Percentiles rank a stretch among this genome's conserved stretches.
Evolutionary conservation across 176 grass and related monocot species (phyloP).

Genomic region (Carex kokanica): DNA sequence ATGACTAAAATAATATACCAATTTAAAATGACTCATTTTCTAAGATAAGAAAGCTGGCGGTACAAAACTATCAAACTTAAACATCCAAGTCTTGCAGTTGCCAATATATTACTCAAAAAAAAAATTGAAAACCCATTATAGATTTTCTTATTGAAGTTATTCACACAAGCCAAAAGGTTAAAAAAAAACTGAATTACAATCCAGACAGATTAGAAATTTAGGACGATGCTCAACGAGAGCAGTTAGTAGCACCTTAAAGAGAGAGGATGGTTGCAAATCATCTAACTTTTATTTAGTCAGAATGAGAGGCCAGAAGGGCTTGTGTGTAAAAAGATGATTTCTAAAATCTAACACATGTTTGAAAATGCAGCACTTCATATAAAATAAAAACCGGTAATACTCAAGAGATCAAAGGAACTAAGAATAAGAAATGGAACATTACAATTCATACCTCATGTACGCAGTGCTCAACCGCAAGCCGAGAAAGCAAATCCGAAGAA

Average conservation of each 20-base stretch:
- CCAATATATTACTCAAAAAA: not conserved
- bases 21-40: not conserved
- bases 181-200: not conserved
- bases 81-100: not conserved
- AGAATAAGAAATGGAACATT: not conserved
- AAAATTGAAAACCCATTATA: not conserved
- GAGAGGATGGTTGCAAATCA: not conserved
- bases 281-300: not conserved
- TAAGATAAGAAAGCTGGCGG: not conserved
- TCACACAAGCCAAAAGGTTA: not conserved
- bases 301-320: not conserved
- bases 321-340: not conserved
- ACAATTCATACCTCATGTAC: conserved; percentile 65
- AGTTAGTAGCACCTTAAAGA: not conserved
- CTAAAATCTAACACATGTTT: not conserved
- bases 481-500: conserved; percentile 57
- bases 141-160: not conserved
- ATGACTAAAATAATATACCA: not conserved
- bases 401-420: not conserved
- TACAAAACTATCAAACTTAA: not conserved
- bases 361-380: not conserved
- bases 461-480: conserved; percentile 81
- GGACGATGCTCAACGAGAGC: not conserved
- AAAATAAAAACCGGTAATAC: not conserved
- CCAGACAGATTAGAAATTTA: not conserved